Evolutionary conservation across 768 basidiomycete genomes (phyloP).

Genomic region (Trametopsis cervina): DNA sequence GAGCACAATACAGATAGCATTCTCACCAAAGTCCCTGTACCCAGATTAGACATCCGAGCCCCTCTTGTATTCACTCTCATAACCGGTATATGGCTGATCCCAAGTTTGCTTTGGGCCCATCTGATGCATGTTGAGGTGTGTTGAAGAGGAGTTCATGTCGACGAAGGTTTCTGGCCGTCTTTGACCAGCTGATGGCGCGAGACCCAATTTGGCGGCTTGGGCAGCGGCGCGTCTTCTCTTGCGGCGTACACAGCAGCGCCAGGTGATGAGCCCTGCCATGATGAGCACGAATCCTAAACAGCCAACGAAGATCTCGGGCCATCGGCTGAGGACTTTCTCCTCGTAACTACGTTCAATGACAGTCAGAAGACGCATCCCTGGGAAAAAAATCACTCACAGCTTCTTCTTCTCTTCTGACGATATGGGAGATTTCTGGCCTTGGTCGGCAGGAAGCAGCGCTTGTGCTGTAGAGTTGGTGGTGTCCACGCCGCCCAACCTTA

Average conservation of each 20-base stretch:
- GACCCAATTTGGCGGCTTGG: conserved; percentile 12
- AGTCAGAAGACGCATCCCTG: no score
- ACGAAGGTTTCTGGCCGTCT: conserved; percentile 3
- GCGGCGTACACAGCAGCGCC: conserved; percentile 24
- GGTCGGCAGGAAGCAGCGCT: conserved; percentile 49
- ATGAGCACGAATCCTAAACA: conserved; percentile 24
- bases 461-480: conserved; percentile 47
- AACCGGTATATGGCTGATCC: neutral
- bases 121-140: conserved; percentile 7
- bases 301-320: conserved; percentile 28
- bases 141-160: conserved; percentile 4
- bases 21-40: neutral
- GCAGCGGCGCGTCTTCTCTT: conserved; percentile 10
- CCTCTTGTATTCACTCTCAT: neutral
- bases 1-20: neutral
- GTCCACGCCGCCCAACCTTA: conserved; percentile 55
- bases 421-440: conserved; percentile 59
- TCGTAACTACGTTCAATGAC: conserved; percentile 25
- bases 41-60: neutral
- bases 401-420: conserved; percentile 23
- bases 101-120: conserved; percentile 8
- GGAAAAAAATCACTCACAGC: conserved; percentile 16
- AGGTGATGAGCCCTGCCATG: conserved; percentile 21
- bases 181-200: conserved; percentile 2
- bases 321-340: conserved; percentile 23